phyloP scores from a whole-genome alignment of 2,329 filamentous ascomycete genomes.

The Fusarium sp. region DNA sequence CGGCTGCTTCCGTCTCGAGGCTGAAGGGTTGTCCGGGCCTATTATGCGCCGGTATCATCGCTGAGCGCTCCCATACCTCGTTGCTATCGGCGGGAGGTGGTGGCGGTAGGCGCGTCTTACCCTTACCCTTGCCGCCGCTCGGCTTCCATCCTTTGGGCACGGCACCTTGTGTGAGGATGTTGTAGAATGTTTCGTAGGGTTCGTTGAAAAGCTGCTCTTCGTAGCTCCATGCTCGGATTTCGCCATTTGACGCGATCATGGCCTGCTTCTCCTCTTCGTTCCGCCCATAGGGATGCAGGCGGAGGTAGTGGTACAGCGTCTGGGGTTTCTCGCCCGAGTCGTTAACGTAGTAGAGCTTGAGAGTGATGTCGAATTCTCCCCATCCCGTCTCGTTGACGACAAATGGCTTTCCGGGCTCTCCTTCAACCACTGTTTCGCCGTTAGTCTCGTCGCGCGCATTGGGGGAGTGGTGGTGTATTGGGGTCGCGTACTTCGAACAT shows the following conservation, averaged over 20 bases:
- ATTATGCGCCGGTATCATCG: slow-evolving; percentile 74
- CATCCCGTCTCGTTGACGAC: slow-evolving; percentile 92
- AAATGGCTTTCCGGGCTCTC: slow-evolving; percentile 73
- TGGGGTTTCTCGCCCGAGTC: slow-evolving; percentile 92
- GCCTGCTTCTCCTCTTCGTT: slow-evolving; percentile 75
- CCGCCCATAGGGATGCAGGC: slow-evolving; percentile 87
- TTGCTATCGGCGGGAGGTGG: slow-evolving; percentile 53
- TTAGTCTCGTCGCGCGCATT: slow-evolving; percentile 27
- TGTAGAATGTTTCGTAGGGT: slow-evolving; percentile 90
- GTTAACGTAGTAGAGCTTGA: slow-evolving; percentile 91
- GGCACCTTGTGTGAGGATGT: slow-evolving; percentile 78
- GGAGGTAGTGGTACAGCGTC: slow-evolving; percentile 91
- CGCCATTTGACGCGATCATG: slow-evolving; percentile 64
- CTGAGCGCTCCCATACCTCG: slow-evolving; percentile 70
- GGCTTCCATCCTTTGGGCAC: slow-evolving; percentile 57
- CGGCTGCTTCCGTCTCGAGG: slow-evolving; percentile 70
- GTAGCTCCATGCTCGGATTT: slow-evolving; percentile 81
- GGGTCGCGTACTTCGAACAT: slow-evolving; percentile 71
- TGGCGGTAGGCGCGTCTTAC: slow-evolving; percentile 53
- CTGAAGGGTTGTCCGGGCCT: slow-evolving; percentile 76
- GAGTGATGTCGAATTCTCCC: slow-evolving; percentile 97
- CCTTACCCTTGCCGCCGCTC: slow-evolving; percentile 63
- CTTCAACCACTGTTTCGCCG: slow-evolving; percentile 67
- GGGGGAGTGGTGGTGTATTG: not conserved
- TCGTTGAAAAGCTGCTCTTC: slow-evolving; percentile 98